Conservation (phyloP, 2,329 filamentous ascomycete genomes). For the Xylaria multiplex region DNA sequence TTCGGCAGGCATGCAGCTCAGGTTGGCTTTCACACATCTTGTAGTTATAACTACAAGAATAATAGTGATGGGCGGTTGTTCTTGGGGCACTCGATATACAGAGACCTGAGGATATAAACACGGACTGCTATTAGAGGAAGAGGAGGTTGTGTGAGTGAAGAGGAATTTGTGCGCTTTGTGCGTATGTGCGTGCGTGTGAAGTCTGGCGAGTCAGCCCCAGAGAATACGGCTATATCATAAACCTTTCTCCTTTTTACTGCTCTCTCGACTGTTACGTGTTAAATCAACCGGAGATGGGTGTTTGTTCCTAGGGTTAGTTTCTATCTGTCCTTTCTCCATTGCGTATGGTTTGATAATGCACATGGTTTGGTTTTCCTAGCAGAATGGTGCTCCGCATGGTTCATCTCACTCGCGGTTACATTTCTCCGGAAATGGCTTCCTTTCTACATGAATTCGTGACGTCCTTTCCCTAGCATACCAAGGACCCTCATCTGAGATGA, state of each 20-base stretch:
- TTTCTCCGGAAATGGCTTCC: neutral
- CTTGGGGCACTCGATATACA: slow-evolving; percentile 43
- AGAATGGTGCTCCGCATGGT: slow-evolving; percentile 13
- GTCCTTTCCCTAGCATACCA: neutral
- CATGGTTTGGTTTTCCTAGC: slow-evolving; percentile 41
- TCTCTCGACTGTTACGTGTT: slow-evolving; percentile 52
- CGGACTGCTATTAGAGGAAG: slow-evolving; percentile 44
- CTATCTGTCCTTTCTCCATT: slow-evolving; percentile 47
- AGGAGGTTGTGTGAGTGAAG: slow-evolving; percentile 37
- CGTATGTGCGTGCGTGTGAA: slow-evolving; percentile 51
- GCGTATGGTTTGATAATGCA: slow-evolving; percentile 48
- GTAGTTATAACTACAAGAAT: slow-evolving; percentile 44
- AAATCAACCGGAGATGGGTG: slow-evolving; percentile 48
- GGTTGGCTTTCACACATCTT: slow-evolving; percentile 47
- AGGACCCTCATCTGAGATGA: neutral
- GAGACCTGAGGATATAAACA: slow-evolving; percentile 41
- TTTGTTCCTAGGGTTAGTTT: slow-evolving; percentile 49
- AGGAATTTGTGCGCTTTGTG: slow-evolving; percentile 42
- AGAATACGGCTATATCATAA: slow-evolving; percentile 59
- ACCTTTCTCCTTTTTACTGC: slow-evolving; percentile 58
- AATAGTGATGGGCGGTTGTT: slow-evolving; percentile 46
- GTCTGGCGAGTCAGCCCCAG: slow-evolving; percentile 50
- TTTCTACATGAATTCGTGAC: neutral
- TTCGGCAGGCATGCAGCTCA: slow-evolving; percentile 45
- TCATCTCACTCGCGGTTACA: neutral